phyloP scores from a whole-genome alignment of 257 asterid genomes.

The Verbascum thapsus region DNA sequence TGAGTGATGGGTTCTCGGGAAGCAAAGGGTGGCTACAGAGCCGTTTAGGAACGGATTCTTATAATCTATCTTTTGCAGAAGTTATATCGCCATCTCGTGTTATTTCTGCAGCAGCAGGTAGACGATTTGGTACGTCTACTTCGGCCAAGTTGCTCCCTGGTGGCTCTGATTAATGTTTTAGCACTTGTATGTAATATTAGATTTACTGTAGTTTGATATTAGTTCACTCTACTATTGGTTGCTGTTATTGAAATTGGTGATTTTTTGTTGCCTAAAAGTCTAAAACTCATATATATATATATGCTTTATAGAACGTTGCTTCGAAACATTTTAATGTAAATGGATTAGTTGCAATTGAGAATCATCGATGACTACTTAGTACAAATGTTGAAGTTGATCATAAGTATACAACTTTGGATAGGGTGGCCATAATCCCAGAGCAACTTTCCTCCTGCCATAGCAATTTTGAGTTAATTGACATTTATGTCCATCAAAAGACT shows the following conservation, averaged over 20 bases:
- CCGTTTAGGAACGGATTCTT: constrained; percentile 77
- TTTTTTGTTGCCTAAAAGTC: constrained; percentile 11
- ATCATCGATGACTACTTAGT: too few species aligned
- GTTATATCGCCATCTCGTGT: constrained; percentile 75
- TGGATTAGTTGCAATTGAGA: too few species aligned
- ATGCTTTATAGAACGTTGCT: not conserved
- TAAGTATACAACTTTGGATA: too few species aligned
- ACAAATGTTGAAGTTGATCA: too few species aligned
- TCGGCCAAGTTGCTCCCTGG: constrained; percentile 79
- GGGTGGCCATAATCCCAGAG: too few species aligned
- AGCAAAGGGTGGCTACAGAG: constrained; percentile 93
- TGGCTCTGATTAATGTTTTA: constrained; percentile 49
- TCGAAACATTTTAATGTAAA: not conserved
- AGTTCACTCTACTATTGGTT: constrained; percentile 16
- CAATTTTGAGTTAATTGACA: too few species aligned
- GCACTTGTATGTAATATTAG: not conserved
- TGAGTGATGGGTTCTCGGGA: constrained; percentile 89
- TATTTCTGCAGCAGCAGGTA: constrained; percentile 54
- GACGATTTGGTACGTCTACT: constrained; percentile 58
- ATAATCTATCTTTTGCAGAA: constrained; percentile 67
- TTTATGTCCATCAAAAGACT: too few species aligned
- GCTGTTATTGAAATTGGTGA: constrained; percentile 22
- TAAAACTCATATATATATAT: too few species aligned
- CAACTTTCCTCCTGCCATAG: too few species aligned
- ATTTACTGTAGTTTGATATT: constrained; percentile 3